Evolutionary conservation across 2,329 filamentous ascomycete species (phyloP), one percentile per base, ranked within the genome.

Genomic region (Coniochaeta prunicola): DNA sequence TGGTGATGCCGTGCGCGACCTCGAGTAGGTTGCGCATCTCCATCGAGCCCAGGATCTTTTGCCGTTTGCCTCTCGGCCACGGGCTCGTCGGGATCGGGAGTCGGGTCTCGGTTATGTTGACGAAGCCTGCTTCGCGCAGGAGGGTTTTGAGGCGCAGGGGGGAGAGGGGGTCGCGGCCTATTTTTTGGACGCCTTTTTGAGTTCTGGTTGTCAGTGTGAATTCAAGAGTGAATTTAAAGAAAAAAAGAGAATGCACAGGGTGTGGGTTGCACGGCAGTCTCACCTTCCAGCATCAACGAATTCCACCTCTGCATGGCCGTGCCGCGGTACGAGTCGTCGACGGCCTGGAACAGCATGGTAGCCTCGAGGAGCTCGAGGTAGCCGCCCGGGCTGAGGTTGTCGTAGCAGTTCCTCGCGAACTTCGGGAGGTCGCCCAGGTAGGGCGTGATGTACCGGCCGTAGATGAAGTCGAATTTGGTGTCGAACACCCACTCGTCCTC

Each of bases 401-500:
- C 60, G 17, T 57, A 45, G 58, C 61, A 62, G 17, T 59, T 59
- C 59, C 63, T 60, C 36, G 63, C 61, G 28, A 65, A 53, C 28
- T 62, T 57, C 13, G 58, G 58, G 26, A 64, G 64, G 63, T 65
- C 59, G 21, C 56, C 34, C 60, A 67, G 62, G 56, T 60, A 62
- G 53, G 61, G 59, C 15, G 57, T 57, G 17, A 67, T 58, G 38
- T 61, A 59, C 15, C 64, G 61, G 17, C 56, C 55, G 59, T 67
- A 62, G 54, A 66, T 61, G 56, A 64, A 66, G 61, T 68, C 64
- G 61, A 67, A 67, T 36, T 63, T 60, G 56, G 63, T 60, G 63
- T 76, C 77, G 12, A 63, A 65, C 64, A 80, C 76, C 45, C 60
- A 62, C 1, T 67, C 66, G 54, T 68, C 68, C 63, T 73, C 66